phyloP scores from a whole-genome alignment of 2,329 filamentous ascomycete species.

The Hypoxylon sp. region DNA sequence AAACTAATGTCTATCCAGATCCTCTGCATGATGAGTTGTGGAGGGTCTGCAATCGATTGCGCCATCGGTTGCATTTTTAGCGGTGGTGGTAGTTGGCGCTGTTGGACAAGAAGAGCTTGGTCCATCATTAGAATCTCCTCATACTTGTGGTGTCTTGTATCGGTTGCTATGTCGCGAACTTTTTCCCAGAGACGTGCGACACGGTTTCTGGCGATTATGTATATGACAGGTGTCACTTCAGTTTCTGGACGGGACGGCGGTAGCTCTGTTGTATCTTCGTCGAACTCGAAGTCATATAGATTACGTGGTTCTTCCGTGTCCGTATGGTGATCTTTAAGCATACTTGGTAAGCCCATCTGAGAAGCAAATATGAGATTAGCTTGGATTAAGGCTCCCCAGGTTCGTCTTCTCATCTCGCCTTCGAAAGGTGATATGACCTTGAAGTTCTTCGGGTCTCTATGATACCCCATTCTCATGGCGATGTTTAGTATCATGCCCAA shows the following conservation, averaged over 20 bases:
- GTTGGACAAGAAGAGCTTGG: slow-evolving; percentile 25
- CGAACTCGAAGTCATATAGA: slow-evolving; percentile 55
- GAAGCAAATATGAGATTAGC: slow-evolving; percentile 54
- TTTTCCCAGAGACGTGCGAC: slow-evolving; percentile 42
- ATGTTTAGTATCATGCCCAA: slow-evolving; percentile 48
- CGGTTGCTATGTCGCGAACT: slow-evolving; percentile 38
- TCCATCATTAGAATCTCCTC: slow-evolving; percentile 40
- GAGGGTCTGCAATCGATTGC: slow-evolving; percentile 55
- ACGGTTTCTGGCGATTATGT: slow-evolving; percentile 40
- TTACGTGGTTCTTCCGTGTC: slow-evolving; percentile 56
- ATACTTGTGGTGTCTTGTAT: slow-evolving; percentile 33
- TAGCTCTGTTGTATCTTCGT: slow-evolving; percentile 45
- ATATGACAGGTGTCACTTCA: slow-evolving; percentile 42
- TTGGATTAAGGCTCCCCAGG: slow-evolving; percentile 53
- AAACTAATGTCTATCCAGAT: slow-evolving; percentile 61
- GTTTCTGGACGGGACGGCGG: slow-evolving; percentile 48
- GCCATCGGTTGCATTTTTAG: slow-evolving; percentile 35
- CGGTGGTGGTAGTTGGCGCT: slow-evolving; percentile 25
- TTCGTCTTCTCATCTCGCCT: slow-evolving; percentile 56
- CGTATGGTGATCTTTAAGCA: slow-evolving; percentile 51
- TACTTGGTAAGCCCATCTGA: slow-evolving; percentile 56
- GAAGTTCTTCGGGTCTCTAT: slow-evolving; percentile 55
- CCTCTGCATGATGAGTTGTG: slow-evolving; percentile 60
- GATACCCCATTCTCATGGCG: slow-evolving; percentile 54
- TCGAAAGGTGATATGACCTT: slow-evolving; percentile 50